Conservation (phyloP, 352 stramenopile species). For the Halophytophthora batemanensis region DNA sequence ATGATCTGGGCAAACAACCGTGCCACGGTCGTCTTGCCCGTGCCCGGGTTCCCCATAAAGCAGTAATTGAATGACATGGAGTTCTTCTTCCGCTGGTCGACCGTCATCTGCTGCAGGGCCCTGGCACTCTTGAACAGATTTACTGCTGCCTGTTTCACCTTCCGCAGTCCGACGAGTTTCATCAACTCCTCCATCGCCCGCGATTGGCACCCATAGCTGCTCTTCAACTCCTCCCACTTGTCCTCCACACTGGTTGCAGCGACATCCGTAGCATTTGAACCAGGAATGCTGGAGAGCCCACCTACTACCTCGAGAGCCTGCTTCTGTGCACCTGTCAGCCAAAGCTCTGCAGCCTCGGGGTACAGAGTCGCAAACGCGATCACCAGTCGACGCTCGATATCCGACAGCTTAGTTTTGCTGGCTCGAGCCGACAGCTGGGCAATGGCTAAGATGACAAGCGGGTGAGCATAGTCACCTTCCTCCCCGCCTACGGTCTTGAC, state of each 20-base stretch:
- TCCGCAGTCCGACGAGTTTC: slow-evolving; percentile 75
- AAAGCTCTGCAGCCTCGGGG: slow-evolving; percentile 40
- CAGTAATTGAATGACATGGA: slow-evolving; percentile 65
- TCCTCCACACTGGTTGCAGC: slow-evolving; percentile 25
- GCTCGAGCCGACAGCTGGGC: slow-evolving; percentile 30
- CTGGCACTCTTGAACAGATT: slow-evolving; percentile 76
- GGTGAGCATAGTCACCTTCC: slow-evolving; percentile 27
- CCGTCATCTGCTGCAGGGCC: slow-evolving; percentile 49
- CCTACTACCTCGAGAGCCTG: slow-evolving; percentile 4
- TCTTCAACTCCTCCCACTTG: slow-evolving; percentile 64
- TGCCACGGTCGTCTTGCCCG: slow-evolving; percentile 80
- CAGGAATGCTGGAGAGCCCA: background rate
- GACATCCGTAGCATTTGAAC: background rate
- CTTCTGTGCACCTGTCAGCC: slow-evolving; percentile 35
- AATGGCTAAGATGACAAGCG: slow-evolving; percentile 54
- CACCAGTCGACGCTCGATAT: slow-evolving; percentile 34
- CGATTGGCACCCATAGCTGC: slow-evolving; percentile 40
- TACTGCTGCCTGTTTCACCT: slow-evolving; percentile 76
- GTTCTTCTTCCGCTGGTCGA: slow-evolving; percentile 69
- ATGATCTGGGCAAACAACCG: slow-evolving; percentile 82
- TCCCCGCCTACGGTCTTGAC: slow-evolving; percentile 15
- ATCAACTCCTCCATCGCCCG: slow-evolving; percentile 81
- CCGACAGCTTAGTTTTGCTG: slow-evolving; percentile 10
- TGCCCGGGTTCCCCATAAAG: slow-evolving; percentile 72
- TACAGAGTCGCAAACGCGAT: slow-evolving; percentile 52